Base-by-base conservation (phyloP, 495 filamentous ascomycete species). In the Lasiosphaeria hispida region DNA sequence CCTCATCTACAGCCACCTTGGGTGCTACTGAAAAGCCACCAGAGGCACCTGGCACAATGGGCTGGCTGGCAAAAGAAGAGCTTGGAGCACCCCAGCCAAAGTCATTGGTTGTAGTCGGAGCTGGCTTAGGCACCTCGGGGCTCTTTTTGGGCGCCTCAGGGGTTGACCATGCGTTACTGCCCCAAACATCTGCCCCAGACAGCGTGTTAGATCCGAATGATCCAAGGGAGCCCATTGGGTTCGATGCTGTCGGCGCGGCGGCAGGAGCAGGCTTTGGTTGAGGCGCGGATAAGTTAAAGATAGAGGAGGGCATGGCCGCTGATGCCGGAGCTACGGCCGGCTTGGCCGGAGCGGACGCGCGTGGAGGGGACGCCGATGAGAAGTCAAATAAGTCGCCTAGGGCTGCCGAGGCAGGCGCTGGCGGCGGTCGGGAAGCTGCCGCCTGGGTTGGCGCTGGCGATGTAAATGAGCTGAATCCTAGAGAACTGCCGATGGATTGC, bases 331-430 rank as follows among this genome's bases (percentile, higher is more conserved):
- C 68, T 6, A 80, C 63, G 13, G 76, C 59, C 34, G 79, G 67
- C 49, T 83, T 66, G 36, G 78, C 63, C 35, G 80, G 62, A 37
- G 87, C 78, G 7, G 67, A 57, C 15, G 61, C 51, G 6, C 49
- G 59, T 7, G 59, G 41, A 36, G 61, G 61, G 4, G 70, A 50
- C 39, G 70, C 59, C 0, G 84, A 75, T 14, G 88, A 84, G 60
- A 97, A 83, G 59, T 92, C 92, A 63, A 96, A 96, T 8, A 97
- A 78, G 66, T 95, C 91, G 45, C 77, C 81, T 13, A 89, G 69
- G 19, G 76, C 80, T 44, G 81, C 77, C 23, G 77, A 80, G 10
- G 80, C 65, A 23, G 77, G 79, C 10, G 68, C 63, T 4, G 72
- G 70, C 17, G 77, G 56, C 51, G 78, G 68, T 62, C 76, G 74